Percentiles rank a stretch among this genome's conserved stretches.
These are phyloP conservation scores for Sequoiadendron giganteum DNA, from an alignment of 75 land plant species.

Conservation along the genomic window DNA sequence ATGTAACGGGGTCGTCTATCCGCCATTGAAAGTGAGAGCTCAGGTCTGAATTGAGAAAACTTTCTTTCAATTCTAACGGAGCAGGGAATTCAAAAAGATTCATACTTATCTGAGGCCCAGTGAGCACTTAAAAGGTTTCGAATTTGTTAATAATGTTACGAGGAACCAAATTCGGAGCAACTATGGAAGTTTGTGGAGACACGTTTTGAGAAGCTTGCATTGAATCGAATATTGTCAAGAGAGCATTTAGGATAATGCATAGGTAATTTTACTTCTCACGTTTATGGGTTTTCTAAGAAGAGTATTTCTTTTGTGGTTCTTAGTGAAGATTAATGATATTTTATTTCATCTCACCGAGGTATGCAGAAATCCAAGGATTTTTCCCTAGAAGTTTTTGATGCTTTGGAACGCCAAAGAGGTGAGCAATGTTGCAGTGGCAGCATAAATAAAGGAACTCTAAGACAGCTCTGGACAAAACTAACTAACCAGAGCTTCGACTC, in stretches of 20 bases:
- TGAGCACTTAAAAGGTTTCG: slow-evolving; percentile 63
- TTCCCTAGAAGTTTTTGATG: slow-evolving; percentile 42
- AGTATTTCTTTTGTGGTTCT: no score
- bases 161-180: slow-evolving; percentile 26
- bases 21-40: no score
- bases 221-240: slow-evolving; percentile 50
- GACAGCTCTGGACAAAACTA: slow-evolving; percentile 34
- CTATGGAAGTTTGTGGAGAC: slow-evolving; percentile 63
- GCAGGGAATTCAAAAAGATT: slow-evolving; percentile 7
- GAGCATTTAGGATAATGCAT: slow-evolving; percentile 85
- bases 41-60: slow-evolving; percentile 15
- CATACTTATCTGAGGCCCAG: slow-evolving; percentile 55
- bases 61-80: slow-evolving; percentile 16
- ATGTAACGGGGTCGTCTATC: no score
- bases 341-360: slow-evolving; percentile 14
- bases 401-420: slow-evolving; percentile 22
- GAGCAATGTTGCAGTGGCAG: not conserved
- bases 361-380: slow-evolving; percentile 51
- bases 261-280: slow-evolving; percentile 33
- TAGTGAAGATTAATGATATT: no score
- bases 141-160: slow-evolving; percentile 59
- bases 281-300: no score
- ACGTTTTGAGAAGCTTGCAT: slow-evolving; percentile 50
- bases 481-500: slow-evolving; percentile 39
- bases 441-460: slow-evolving; percentile 26